Conservation (phyloP, 1,284 basidiomycete genomes). For the Phylloboletellus chloephorus region DNA sequence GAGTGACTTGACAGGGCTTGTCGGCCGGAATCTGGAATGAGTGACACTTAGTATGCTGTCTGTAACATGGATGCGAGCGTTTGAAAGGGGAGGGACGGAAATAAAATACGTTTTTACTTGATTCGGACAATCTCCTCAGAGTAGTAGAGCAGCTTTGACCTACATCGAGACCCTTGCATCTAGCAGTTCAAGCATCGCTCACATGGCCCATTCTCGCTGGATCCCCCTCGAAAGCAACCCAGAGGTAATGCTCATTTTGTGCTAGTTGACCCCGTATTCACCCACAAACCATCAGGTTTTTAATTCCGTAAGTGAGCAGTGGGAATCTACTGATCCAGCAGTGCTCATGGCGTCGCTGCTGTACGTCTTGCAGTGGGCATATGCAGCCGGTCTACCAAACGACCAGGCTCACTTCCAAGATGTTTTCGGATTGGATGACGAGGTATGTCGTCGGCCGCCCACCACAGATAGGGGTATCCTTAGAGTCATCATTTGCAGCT, state of each 20-base stretch:
- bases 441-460: conserved; percentile 37
- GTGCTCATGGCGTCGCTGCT: background rate
- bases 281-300: conserved; percentile 41
- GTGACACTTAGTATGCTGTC: no score
- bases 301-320: conserved; percentile 38
- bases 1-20: background rate
- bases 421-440: conserved; percentile 76
- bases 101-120: no score
- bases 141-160: no score
- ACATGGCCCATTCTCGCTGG: conserved; percentile 42
- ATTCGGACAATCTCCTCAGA: no score
- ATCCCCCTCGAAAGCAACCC: conserved; percentile 77
- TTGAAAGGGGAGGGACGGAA: no score
- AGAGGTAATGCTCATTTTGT: conserved; percentile 42
- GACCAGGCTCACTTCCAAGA: conserved; percentile 66
- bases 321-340: background rate
- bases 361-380: conserved; percentile 58
- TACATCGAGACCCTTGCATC: no score
- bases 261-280: conserved; percentile 8
- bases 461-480: background rate
- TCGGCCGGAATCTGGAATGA: no score
- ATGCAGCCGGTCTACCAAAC: conserved; percentile 62
- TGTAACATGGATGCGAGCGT: no score
- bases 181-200: background rate
- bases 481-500: conserved; percentile 42